A percentile compares a stretch with the other conserved stretches of the same genome.
Evolutionary conservation across 2,329 filamentous ascomycete species (phyloP).

Genomic region (Verticillium dahliae): DNA sequence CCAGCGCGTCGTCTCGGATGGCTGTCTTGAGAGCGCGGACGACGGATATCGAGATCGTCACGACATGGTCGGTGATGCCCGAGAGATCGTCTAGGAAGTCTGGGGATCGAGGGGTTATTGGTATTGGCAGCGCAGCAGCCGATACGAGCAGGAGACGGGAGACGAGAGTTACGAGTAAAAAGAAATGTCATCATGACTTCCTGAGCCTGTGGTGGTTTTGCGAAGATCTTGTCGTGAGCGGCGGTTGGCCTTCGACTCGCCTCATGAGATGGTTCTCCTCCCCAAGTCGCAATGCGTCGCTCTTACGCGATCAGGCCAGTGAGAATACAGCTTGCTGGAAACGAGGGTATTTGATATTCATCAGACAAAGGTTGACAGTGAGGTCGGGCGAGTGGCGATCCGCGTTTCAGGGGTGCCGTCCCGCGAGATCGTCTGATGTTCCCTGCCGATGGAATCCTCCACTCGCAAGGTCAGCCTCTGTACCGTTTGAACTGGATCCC

Average conservation of each 20-base stretch:
- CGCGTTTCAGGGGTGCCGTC: background rate
- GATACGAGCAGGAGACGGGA: background rate
- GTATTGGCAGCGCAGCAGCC: background rate
- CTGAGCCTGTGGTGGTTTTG: background rate
- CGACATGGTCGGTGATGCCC: conserved; percentile 3
- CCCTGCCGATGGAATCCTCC: background rate
- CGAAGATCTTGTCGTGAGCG: background rate
- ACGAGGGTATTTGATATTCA: too few relatives aligned
- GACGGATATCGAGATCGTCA: conserved; percentile 9
- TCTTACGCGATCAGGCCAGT: too few relatives aligned
- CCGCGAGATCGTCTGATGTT: background rate
- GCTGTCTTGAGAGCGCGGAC: conserved; percentile 9
- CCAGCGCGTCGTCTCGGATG: conserved; percentile 8
- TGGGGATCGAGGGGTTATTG: background rate
- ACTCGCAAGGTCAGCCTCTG: background rate
- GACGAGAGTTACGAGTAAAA: background rate
- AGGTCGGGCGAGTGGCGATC: background rate
- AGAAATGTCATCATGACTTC: background rate
- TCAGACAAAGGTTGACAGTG: too few relatives aligned
- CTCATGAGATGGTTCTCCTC: background rate
- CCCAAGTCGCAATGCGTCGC: too few relatives aligned
- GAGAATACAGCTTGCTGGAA: too few relatives aligned
- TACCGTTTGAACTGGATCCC: background rate
- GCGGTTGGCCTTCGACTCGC: background rate
- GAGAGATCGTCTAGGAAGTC: conserved; percentile 8